phyloP scores from a whole-genome alignment of 2,329 filamentous ascomycete genomes.

The Neobulgaria alba region DNA sequence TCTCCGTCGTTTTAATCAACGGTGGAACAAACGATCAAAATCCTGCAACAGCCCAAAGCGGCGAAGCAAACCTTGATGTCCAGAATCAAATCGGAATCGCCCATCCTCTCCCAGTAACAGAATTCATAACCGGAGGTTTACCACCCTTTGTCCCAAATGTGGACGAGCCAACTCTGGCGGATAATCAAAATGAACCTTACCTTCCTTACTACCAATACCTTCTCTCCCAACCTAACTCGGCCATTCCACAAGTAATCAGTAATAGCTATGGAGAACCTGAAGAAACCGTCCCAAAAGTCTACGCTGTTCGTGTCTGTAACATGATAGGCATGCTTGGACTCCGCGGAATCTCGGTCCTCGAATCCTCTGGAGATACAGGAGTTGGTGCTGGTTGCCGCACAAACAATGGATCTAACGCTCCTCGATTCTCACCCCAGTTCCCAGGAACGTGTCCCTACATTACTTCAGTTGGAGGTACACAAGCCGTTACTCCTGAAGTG shows the following conservation, averaged over 20 bases:
- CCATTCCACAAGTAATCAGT: constrained; percentile 46
- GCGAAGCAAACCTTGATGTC: constrained; percentile 36
- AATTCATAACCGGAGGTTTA: constrained; percentile 46
- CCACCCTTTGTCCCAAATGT: constrained; percentile 44
- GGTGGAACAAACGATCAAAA: constrained; percentile 35
- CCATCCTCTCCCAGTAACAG: constrained; percentile 43
- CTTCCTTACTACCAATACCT: constrained; percentile 46
- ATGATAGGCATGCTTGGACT: constrained; percentile 44
- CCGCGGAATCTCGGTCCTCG: constrained; percentile 44
- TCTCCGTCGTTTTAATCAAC: constrained; percentile 34
- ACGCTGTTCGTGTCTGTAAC: constrained; percentile 45
- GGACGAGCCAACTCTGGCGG: constrained; percentile 10
- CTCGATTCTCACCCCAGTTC: constrained; percentile 45
- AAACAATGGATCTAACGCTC: constrained; percentile 47
- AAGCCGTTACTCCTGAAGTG: constrained; percentile 24
- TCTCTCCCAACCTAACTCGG: constrained; percentile 33
- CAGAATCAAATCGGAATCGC: constrained; percentile 45
- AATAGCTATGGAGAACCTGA: constrained; percentile 53
- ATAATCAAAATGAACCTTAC: constrained; percentile 47
- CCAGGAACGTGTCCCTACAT: constrained; percentile 37
- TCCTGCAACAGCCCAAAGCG: constrained; percentile 8
- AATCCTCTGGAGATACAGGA: constrained; percentile 44
- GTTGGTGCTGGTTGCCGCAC: constrained; percentile 38
- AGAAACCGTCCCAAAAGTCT: constrained; percentile 42
- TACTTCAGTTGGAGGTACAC: constrained; percentile 21